Evolutionary conservation across 352 stramenopile species (phyloP).

Genomic region (Globisporangium viniferum): DNA sequence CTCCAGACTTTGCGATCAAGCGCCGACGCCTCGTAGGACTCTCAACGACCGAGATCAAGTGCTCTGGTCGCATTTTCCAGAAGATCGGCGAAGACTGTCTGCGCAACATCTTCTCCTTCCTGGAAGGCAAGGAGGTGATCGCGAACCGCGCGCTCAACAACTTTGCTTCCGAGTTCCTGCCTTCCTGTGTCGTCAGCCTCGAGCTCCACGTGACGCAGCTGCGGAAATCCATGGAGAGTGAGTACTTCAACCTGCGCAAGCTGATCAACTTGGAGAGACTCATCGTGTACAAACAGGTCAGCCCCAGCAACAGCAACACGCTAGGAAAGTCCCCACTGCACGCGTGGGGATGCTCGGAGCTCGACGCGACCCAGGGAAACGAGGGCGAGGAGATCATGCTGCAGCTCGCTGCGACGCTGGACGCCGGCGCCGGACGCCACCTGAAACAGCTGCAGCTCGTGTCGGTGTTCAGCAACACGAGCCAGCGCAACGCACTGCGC

Average conservation of each 20-base stretch:
- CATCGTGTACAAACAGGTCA: constrained; percentile 43
- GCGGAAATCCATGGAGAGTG: constrained; percentile 22
- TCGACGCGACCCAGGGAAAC: constrained; percentile 52
- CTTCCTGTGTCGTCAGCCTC: constrained; percentile 44
- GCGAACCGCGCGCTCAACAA: constrained; percentile 43
- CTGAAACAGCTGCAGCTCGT: constrained; percentile 61
- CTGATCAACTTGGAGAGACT: constrained; percentile 62
- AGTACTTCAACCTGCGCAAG: constrained; percentile 26
- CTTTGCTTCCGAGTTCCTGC: constrained; percentile 46
- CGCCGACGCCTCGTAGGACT: constrained; percentile 30
- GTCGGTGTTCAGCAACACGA: constrained; percentile 74
- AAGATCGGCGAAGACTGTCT: constrained; percentile 49
- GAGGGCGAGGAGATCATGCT: constrained; percentile 49
- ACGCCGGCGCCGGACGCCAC: constrained; percentile 29
- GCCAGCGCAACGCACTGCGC: constrained; percentile 39
- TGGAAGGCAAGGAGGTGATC: constrained; percentile 59
- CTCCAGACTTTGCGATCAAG: constrained; percentile 27
- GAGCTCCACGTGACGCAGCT: constrained; percentile 46
- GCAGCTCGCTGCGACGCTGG: constrained; percentile 37
- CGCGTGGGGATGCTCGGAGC: constrained; percentile 59
- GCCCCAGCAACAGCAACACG: not conserved
- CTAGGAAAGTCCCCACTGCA: constrained; percentile 32
- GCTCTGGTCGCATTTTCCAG: constrained; percentile 19
- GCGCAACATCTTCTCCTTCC: constrained; percentile 51
- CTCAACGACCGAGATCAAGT: constrained; percentile 3